Conservation (phyloP, 169 alveolate genomes). For the Plasmodium falciparum region DNA sequence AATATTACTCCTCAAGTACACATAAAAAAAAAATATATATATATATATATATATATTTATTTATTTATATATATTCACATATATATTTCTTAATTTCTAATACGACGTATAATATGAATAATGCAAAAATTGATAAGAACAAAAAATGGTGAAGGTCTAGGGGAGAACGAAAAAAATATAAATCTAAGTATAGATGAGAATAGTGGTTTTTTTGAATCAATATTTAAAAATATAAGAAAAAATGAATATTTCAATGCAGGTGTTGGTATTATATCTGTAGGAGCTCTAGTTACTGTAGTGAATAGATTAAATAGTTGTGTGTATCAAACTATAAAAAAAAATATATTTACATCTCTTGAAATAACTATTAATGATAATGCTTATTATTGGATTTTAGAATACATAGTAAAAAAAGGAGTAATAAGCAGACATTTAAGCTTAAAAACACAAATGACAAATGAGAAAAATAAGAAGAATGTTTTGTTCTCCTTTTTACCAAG, state of each 20-base stretch:
- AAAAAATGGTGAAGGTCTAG: slow-evolving; percentile 17
- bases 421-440: slow-evolving; percentile 79
- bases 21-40: neutral
- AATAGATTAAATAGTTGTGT: slow-evolving; percentile 73
- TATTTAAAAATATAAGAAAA: slow-evolving; percentile 70
- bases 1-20: neutral
- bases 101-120: neutral
- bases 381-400: slow-evolving; percentile 85
- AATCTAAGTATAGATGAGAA: slow-evolving; percentile 1
- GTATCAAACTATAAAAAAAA: slow-evolving; percentile 72
- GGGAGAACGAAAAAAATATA: slow-evolving; percentile 4
- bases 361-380: slow-evolving; percentile 83
- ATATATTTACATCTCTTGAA: slow-evolving; percentile 76
- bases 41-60: slow-evolving; percentile 7
- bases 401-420: slow-evolving; percentile 78
- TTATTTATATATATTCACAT: neutral
- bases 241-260: slow-evolving; percentile 80
- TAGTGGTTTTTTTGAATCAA: slow-evolving; percentile 49
- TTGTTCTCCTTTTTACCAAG: slow-evolving; percentile 70
- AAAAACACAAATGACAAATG: slow-evolving; percentile 54
- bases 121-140: slow-evolving; percentile 55
- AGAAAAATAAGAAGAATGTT: slow-evolving; percentile 36
- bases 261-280: slow-evolving; percentile 78
- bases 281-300: slow-evolving; percentile 74
- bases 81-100: neutral